phyloP scores from a whole-genome alignment of 352 stramenopile species.

The Pythium brachiatum region DNA sequence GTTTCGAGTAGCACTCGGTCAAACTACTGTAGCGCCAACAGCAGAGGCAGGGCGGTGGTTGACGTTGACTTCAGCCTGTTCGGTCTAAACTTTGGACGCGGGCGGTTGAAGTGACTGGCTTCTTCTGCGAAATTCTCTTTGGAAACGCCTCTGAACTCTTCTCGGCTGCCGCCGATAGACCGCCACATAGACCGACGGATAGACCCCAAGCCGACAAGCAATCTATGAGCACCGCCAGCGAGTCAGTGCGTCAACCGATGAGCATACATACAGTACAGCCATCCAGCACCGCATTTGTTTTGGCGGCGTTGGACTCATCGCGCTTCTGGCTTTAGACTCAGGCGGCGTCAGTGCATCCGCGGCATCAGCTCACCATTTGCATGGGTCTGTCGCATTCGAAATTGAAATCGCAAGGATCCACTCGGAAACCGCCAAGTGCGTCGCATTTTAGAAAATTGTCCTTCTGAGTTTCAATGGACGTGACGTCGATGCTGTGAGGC shows the following conservation, averaged over 20 bases:
- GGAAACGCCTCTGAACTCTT: constrained; percentile 1
- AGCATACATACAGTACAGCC: no score
- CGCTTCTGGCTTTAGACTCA: background rate
- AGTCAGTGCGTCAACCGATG: no score
- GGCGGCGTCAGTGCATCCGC: background rate
- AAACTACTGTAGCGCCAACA: background rate
- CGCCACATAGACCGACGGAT: no score
- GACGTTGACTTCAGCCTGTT: background rate
- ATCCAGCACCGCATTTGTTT: no score
- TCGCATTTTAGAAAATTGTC: background rate
- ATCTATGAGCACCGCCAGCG: background rate
- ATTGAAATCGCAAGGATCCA: background rate
- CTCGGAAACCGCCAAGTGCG: background rate
- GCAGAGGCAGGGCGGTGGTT: background rate
- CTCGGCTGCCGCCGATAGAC: background rate
- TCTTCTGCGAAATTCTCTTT: constrained; percentile 1
- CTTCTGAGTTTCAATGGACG: constrained; percentile 4
- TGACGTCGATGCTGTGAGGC: constrained; percentile 15
- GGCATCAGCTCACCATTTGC: constrained; percentile 4
- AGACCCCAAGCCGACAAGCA: background rate
- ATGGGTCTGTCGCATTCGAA: constrained; percentile 2
- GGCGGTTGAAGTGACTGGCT: background rate
- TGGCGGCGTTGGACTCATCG: no score
- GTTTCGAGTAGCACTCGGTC: background rate
- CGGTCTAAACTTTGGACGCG: no score